Evolutionary conservation across 257 asterid genomes (phyloP), one percentile per base, ranked within the genome.

Genomic region (Solanum neorickii): DNA sequence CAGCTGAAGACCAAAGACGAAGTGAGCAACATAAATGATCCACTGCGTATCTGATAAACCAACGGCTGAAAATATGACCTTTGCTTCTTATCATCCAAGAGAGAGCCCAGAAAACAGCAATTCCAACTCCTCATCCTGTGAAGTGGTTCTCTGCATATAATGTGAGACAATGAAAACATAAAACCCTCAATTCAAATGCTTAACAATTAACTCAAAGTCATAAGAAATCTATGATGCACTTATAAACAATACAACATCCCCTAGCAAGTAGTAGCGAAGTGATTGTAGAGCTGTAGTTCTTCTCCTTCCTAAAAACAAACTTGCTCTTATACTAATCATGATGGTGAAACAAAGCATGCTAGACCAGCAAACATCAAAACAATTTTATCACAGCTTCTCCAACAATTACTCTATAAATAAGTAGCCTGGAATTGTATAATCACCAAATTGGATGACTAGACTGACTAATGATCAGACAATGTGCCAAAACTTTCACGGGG

Each of bases 111-210:
- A 88, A 89, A 96, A 94, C 62, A 96, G 96, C 92, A 92, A 90
- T 90, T 94, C 98, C 92, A 95, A 87, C 90, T 94, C 99, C 90
- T 95, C 93, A 20, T 95, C 98, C 88, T 93, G 98, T 49, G 96
- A 88, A 5, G 91, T 87, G 65, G 95, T 93, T 89, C 98, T 92
- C 99, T 94, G 96, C 91, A 84, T 85, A 76, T 85, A 83, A 89
- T 74, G 73, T 73, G 83, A 82, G 86, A n/a, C 27, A 7, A 27
- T 70, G 5, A 35, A 65, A 84, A 80, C 85, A 23, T 23, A 42
- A 60, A 83, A 83, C 11, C 5, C 33, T 12, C 8, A 18, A 59
- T 52, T 88, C 85, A 33, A 12, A 7, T 59, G 21, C 16, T 27
- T 16, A 39, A 25, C 2, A 35, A 16, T 18, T 13, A 59, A 44